phyloP scores from a whole-genome alignment of 208 protist genomes.

The Borovskyia barvae region DNA sequence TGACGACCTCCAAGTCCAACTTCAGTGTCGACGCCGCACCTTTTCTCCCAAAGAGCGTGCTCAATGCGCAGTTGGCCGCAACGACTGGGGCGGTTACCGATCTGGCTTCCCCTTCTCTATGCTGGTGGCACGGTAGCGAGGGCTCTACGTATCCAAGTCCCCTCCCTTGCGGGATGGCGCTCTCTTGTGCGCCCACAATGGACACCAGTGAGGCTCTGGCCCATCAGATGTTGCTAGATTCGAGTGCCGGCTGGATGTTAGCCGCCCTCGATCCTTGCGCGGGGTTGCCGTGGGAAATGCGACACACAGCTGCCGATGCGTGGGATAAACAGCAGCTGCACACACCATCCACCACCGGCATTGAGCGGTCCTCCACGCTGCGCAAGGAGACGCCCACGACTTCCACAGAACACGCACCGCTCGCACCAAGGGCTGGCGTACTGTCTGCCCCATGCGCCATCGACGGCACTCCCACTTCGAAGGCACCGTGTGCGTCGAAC shows the following conservation, averaged over 20 bases:
- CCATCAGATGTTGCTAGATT: conserved; percentile 18
- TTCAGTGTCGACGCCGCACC: conserved; percentile 17
- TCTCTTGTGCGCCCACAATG: too few relatives aligned
- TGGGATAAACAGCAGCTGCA: too few relatives aligned
- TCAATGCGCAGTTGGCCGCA: conserved; percentile 12
- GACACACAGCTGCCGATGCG: not conserved
- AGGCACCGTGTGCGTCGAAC: too few relatives aligned
- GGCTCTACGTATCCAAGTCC: too few relatives aligned
- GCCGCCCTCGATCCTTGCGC: not conserved
- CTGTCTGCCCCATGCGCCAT: conserved; percentile 10
- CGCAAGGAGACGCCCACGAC: not conserved
- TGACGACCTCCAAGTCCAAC: conserved; percentile 9
- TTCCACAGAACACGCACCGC: not conserved
- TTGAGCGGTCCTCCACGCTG: not conserved
- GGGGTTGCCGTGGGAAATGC: conserved; percentile 3
- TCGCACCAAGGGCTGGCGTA: conserved; percentile 3
- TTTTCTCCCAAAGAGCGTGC: conserved; percentile 11
- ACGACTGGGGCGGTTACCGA: not conserved
- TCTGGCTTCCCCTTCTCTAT: not conserved
- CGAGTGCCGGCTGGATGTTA: conserved; percentile 9
- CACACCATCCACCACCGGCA: too few relatives aligned
- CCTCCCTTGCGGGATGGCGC: too few relatives aligned
- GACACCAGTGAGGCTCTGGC: conserved; percentile 15
- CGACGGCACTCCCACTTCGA: not conserved
- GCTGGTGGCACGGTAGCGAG: conserved; percentile 3